phyloP scores from a whole-genome alignment of 139 green algal genomes.

The Nannochloris sp. region DNA sequence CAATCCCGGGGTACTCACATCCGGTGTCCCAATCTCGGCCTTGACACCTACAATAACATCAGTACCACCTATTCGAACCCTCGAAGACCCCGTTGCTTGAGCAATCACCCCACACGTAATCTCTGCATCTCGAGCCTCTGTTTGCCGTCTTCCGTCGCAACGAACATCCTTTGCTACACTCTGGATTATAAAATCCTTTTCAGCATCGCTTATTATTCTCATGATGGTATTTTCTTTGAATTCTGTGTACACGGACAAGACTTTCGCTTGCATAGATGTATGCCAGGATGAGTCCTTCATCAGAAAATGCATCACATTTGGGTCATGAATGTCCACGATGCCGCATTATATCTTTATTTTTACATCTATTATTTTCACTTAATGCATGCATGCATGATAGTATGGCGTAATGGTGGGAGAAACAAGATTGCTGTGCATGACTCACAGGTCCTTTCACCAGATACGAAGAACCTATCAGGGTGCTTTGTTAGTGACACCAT shows the following conservation, averaged over 20 bases:
- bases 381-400: too few species aligned
- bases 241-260: background rate
- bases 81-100: constrained; percentile 67
- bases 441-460: too few species aligned
- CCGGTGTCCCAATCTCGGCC: constrained; percentile 43
- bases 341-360: too few species aligned
- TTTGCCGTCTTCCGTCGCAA: constrained; percentile 47
- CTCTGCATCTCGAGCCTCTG: constrained; percentile 46
- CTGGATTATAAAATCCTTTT: constrained; percentile 21
- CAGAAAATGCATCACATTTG: too few species aligned
- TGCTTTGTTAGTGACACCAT: too few species aligned
- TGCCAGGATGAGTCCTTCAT: too few species aligned
- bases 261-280: too few species aligned
- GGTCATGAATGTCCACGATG: too few species aligned
- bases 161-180: constrained; percentile 29
- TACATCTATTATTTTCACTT: too few species aligned
- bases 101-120: constrained; percentile 59
- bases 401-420: too few species aligned
- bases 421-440: too few species aligned
- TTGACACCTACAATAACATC: constrained; percentile 78
- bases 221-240: background rate
- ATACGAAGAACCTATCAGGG: too few species aligned
- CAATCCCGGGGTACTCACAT: constrained; percentile 31
- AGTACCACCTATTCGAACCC: constrained; percentile 58
- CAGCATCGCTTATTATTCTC: background rate